Evolutionary conservation across 78 protist genomes (phyloP).

Genomic region (Planoprotostelium fungivorum): DNA sequence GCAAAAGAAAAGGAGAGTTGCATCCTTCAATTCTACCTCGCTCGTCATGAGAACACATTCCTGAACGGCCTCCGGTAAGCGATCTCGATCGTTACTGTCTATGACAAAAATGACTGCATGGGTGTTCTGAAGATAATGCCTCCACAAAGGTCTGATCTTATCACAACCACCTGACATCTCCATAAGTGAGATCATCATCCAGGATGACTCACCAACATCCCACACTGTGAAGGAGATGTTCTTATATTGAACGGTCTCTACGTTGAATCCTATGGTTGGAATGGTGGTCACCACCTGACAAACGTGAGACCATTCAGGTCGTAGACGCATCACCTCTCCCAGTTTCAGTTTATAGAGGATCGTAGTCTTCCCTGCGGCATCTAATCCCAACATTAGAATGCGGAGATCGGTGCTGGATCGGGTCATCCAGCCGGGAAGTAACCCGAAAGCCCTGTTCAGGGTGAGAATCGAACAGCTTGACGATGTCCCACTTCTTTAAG

Average conservation of each 20-base stretch:
- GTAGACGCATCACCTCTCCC: no score
- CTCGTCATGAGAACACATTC: conserved; percentile 37
- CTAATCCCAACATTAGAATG: conserved; percentile 91
- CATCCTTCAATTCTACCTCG: no score
- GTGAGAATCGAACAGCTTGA: no score
- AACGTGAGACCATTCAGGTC: conserved; percentile 58
- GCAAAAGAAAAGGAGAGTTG: no score
- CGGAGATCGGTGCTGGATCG: conserved; percentile 86
- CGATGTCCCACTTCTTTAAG: no score
- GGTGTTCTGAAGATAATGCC: conserved; percentile 47
- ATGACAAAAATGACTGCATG: conserved; percentile 59
- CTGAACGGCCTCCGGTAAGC: conserved; percentile 47
- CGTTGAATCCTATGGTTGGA: conserved; percentile 86
- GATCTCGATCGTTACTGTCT: conserved; percentile 57
- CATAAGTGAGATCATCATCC: no score
- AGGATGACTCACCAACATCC: no score
- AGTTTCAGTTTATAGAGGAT: no score
- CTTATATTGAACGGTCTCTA: conserved; percentile 75
- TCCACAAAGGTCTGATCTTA: conserved; percentile 55
- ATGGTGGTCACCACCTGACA: conserved; percentile 68
- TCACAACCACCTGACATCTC: conserved; percentile 36
- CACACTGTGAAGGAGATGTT: conserved; percentile 41
- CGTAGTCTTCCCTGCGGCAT: conserved; percentile 78
- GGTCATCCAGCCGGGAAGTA: no score
- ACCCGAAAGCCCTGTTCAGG: no score